phyloP scores from a whole-genome alignment of 352 stramenopile species.

The Pythium dissotocum region DNA sequence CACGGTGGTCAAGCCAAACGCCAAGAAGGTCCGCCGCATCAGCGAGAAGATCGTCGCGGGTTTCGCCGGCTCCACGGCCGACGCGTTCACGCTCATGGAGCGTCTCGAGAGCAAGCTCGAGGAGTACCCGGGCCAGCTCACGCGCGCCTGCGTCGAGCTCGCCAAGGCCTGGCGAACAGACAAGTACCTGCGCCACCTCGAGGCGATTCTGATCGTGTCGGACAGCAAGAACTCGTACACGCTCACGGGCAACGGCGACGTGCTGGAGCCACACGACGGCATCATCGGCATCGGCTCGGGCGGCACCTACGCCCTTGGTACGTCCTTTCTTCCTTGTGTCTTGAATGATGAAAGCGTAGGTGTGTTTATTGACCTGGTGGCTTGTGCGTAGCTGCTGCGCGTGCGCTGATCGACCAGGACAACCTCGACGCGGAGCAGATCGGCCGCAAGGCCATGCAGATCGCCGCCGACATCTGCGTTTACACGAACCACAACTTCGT shows the following conservation, averaged over 20 bases:
- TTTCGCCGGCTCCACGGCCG: slow-evolving; percentile 96
- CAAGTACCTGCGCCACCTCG: slow-evolving; percentile 97
- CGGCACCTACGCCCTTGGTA: slow-evolving; percentile 93
- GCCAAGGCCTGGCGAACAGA: slow-evolving; percentile 99
- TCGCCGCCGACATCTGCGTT: slow-evolving; percentile 97
- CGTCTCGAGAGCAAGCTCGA: slow-evolving; percentile 98
- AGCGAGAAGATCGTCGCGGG: slow-evolving; percentile 95
- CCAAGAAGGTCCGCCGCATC: slow-evolving; percentile 97
- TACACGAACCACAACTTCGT: slow-evolving; percentile 99
- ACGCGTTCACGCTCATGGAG: slow-evolving; percentile 98
- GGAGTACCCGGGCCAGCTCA: slow-evolving; percentile 97
- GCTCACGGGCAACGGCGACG: slow-evolving; percentile 98
- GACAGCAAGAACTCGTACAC: slow-evolving; percentile 96
- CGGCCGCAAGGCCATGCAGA: slow-evolving; percentile 92
- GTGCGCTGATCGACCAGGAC: slow-evolving; percentile 94
- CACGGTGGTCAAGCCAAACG: slow-evolving; percentile 97
- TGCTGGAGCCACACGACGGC: slow-evolving; percentile 96
- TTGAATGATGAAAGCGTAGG: background rate
- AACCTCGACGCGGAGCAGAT: slow-evolving; percentile 95
- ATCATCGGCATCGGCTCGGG: slow-evolving; percentile 96
- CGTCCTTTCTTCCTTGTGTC: slow-evolving; percentile 26
- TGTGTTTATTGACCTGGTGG: background rate
- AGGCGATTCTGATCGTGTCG: slow-evolving; percentile 94
- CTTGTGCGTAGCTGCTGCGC: slow-evolving; percentile 84
- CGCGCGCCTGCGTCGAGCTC: slow-evolving; percentile 97